phyloP scores from a whole-genome alignment of 306 rosid species.

The Mimosa bimucronata region DNA sequence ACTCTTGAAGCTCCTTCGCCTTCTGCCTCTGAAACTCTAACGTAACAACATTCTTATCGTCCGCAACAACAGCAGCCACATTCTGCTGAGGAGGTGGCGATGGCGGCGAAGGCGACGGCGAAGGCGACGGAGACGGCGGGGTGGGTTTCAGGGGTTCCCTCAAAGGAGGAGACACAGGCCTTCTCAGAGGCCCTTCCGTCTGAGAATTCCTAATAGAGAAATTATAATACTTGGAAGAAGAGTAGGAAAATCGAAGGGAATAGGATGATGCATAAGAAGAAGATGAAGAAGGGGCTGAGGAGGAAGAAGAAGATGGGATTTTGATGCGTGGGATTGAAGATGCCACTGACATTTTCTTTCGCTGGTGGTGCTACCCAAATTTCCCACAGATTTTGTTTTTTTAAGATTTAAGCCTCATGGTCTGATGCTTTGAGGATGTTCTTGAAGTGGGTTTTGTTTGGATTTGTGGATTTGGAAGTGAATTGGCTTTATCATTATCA shows the following conservation, averaged over 20 bases:
- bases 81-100: conserved; percentile 38
- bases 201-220: conserved; percentile 70
- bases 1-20: conserved; percentile 94
- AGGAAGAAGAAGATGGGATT: conserved; percentile 57
- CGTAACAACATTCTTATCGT: conserved; percentile 58
- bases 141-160: conserved; percentile 62
- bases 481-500: conserved; percentile 49
- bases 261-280: conserved; percentile 43
- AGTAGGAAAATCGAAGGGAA: conserved; percentile 43
- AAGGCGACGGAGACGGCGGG: conserved; percentile 53
- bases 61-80: conserved; percentile 39
- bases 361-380: conserved; percentile 6
- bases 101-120: conserved; percentile 31
- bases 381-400: not conserved
- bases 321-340: conserved; percentile 65
- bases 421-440: conserved; percentile 19
- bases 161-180: conserved; percentile 74
- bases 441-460: conserved; percentile 44
- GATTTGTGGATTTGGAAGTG: conserved; percentile 34
- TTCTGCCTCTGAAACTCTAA: conserved; percentile 85
- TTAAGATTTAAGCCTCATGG: not conserved
- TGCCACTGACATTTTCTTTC: conserved; percentile 68
- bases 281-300: conserved; percentile 52
- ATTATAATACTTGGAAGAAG: conserved; percentile 43
- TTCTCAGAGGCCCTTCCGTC: conserved; percentile 84